Percentiles rank a stretch among this genome's conserved stretches.
Conservation (phyloP, 176 grass and related monocot species). For the bread wheat (Triticum aestivum) region DNA sequence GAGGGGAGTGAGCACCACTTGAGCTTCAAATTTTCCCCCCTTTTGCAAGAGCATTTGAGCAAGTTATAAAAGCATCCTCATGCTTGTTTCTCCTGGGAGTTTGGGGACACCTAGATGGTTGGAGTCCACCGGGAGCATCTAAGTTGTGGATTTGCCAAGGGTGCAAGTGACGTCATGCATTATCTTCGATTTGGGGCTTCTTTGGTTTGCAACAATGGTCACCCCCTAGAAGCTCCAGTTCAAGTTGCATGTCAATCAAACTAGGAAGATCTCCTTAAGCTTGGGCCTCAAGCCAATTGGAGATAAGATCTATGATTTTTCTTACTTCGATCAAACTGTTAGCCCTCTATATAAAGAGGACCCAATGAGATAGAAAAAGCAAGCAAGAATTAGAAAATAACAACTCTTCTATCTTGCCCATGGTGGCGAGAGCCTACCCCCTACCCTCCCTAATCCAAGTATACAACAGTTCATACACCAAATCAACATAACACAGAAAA, state of each 20-base stretch:
- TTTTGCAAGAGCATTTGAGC: too few relatives aligned
- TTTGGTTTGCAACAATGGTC: too few relatives aligned
- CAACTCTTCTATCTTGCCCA: neutral
- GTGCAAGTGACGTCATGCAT: too few relatives aligned
- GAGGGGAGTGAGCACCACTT: too few relatives aligned
- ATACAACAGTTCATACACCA: neutral
- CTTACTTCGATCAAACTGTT: neutral
- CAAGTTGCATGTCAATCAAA: neutral
- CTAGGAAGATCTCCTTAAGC: neutral
- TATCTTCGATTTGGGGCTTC: too few relatives aligned
- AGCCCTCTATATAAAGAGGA: neutral
- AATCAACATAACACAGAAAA: neutral
- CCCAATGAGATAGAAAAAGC: neutral
- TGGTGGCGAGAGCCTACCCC: neutral
- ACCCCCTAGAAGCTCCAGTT: too few relatives aligned
- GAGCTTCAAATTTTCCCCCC: too few relatives aligned
- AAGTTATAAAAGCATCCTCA: too few relatives aligned
- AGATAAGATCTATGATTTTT: neutral
- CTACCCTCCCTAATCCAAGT: neutral
- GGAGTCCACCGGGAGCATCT: too few relatives aligned
- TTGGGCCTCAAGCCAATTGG: neutral
- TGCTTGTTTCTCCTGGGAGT: too few relatives aligned
- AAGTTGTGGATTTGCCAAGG: too few relatives aligned
- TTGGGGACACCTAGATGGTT: too few relatives aligned
- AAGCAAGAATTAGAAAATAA: neutral